Base-by-base conservation (phyloP, 306 rosid genomes). In the Medicago ruthenica region DNA sequence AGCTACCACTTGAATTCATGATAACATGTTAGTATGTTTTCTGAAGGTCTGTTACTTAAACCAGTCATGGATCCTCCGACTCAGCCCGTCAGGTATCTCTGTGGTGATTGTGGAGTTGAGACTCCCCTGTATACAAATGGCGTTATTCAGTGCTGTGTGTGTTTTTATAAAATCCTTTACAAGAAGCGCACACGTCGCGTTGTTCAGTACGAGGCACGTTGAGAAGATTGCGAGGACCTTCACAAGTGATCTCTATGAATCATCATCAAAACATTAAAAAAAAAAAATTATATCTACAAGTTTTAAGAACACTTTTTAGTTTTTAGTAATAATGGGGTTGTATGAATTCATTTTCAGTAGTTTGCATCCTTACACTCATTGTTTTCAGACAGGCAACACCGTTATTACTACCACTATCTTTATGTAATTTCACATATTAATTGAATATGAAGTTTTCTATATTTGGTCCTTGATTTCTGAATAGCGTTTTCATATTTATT, bases 131-230 rank as follows among this genome's bases (percentile, higher is more conserved):
- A 92, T 80, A 89, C 93, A 0, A 90, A 92, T 16, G 98, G 90
- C 12, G 98, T 89, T 50, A 90, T 92, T 44, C 97, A 92, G 84
- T 95, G 97, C 74, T 91, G 97, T 0, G 98, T 92, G 78, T 95
- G 98, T 42, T 96, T 93, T 59, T 95, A 92, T 75, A 88, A 96
- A 24, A 95, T 95, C 70, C 88, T 95, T 44, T 95, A 95, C 90
- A 92, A 95, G 91, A 95, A 95, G 87, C 98, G 97, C 75, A 95
- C 98, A 42, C 93, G 95, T 0, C 54, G 54, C 11, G 13, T 67
- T 41, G 20, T 41, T 7, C 71, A 67, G 37, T 67, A 67, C 1
- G 71, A 67, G 18, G 71, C 71, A 6, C 55, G 54, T 41, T 41
- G 20, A 67, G 37, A 12, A 1, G 1, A 44, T 44, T 44, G n/a